phyloP scores from a whole-genome alignment of 148 eudicot genomes.

The Spergularia bocconei region DNA sequence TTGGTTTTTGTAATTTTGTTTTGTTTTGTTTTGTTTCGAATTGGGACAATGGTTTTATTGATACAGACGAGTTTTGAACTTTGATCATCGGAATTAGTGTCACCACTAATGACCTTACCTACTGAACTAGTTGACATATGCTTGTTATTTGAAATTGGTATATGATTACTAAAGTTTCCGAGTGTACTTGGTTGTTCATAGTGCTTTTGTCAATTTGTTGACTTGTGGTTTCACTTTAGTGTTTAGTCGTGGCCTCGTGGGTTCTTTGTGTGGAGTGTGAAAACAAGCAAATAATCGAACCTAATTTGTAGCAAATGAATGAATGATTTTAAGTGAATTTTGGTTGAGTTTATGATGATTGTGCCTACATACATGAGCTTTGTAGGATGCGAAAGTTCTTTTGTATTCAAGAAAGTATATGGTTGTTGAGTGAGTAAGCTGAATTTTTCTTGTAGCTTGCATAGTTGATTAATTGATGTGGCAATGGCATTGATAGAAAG shows the following conservation, averaged over 20 bases:
- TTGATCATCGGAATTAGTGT: no score
- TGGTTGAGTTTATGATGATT: background rate
- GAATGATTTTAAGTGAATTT: background rate
- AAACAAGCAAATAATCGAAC: background rate
- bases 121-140: no score
- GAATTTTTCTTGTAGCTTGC: background rate
- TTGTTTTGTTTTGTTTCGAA: no score
- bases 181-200: no score
- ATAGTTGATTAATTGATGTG: background rate
- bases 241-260: no score
- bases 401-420: background rate
- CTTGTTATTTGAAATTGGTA: no score
- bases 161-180: no score
- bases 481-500: background rate
- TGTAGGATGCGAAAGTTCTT: background rate
- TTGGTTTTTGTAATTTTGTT: background rate
- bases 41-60: no score
- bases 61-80: no score
- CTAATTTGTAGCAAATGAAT: background rate
- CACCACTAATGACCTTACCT: no score
- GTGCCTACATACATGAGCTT: constrained; percentile 1
- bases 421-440: background rate
- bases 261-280: background rate
- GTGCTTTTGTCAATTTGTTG: no score
- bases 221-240: no score